phyloP scores from a whole-genome alignment of 148 eudicot species.

The Vaccinium myrtillus region DNA sequence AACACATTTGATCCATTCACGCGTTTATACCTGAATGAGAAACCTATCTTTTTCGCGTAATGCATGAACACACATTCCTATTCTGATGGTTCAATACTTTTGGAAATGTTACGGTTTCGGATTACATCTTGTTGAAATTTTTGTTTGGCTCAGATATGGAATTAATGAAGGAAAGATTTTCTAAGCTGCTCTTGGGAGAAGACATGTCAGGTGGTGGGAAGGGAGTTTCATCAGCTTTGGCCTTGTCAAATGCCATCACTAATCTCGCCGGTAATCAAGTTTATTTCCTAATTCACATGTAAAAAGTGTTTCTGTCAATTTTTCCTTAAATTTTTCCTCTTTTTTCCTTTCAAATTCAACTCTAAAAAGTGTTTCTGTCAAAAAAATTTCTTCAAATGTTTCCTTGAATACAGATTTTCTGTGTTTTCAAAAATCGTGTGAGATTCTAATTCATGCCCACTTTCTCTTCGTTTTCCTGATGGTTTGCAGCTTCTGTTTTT shows the following conservation, averaged over 20 bases:
- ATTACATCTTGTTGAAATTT: slow-evolving; percentile 10
- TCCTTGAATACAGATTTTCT: neutral
- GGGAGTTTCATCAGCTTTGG: slow-evolving; percentile 62
- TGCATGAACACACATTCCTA: neutral
- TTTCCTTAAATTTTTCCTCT: neutral
- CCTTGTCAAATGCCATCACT: slow-evolving; percentile 60
- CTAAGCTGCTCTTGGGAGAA: slow-evolving; percentile 59
- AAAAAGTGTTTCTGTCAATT: neutral
- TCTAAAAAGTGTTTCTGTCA: neutral
- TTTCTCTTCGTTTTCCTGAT: neutral
- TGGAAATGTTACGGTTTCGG: neutral
- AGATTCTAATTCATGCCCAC: neutral
- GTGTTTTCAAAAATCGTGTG: neutral
- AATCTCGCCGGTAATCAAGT: slow-evolving; percentile 49
- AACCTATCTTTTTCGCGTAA: neutral
- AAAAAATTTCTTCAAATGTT: neutral
- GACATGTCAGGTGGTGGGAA: slow-evolving; percentile 73
- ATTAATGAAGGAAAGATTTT: slow-evolving; percentile 54
- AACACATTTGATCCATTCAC: neutral
- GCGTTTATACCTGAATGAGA: neutral
- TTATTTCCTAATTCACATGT: neutral
- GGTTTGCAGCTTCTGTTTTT: slow-evolving; percentile 58
- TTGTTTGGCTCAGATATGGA: slow-evolving; percentile 40
- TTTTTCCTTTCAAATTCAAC: neutral
- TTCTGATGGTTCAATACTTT: neutral